Base-by-base conservation (phyloP, 83 land plant genomes). In the Diphasiastrum complanatum region DNA sequence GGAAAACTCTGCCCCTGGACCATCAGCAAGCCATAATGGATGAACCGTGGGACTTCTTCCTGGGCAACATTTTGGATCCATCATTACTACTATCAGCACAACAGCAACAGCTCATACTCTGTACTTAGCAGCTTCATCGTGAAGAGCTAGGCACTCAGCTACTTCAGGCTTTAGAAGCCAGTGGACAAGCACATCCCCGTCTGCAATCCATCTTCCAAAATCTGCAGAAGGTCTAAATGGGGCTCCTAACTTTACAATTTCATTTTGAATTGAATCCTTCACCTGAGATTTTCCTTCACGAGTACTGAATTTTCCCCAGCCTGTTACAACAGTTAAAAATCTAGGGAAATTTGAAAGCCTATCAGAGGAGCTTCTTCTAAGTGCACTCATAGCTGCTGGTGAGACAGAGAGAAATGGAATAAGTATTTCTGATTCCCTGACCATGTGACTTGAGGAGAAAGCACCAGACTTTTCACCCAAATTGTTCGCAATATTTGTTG, bases 271-370 rank as follows among this genome's bases (percentile, higher is more conserved):
- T 11, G 67, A 41, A 26, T 41, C 22, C 47, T 38, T 60, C 33
- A 69, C 72, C 41, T 33, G 38, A 11, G 72, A 69, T 35, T 41
- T 47, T 27, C 72, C 72, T 56, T 69, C 67, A 40, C 47, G 56
- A 31, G 47, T 69, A 47, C 72, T 69, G 26, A 60, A 48, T 49
- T 69, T 69, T 12, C 72, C 72, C 72, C 72, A 69, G 35, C 72
- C 72, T 23, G 57, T 61, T n/a, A 69, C 72, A 37, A 69, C 56
- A 18, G 66, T 69, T 22, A 69, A 66, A 14, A 61, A 61, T 34
- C 32, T 36, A 34, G 72, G 68, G 29, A 60, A 69, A 45, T 18
- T 48, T 24, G 67, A 19, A 47, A 40, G 56, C 22, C 22, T 16
- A 18, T 55, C 41, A 38, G 34, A n/a, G 8, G 5, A 25, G 12